Base-by-base conservation (phyloP, 2,329 filamentous ascomycete species). In the Exophiala sp. region DNA sequence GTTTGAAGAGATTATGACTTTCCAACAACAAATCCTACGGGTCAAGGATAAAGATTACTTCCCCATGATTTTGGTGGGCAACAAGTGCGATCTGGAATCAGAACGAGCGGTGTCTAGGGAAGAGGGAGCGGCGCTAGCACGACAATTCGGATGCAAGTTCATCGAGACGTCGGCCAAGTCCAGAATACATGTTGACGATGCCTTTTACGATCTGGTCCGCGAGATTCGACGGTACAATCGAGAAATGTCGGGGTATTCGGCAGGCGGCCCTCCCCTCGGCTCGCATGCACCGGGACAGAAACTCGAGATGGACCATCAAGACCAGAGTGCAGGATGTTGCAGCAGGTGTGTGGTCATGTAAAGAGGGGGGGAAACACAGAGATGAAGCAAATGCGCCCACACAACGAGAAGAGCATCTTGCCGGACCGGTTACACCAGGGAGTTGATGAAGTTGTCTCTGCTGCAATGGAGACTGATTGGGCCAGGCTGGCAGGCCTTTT, bases 41-140 rank as follows among this genome's bases (percentile, higher is more conserved):
- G 93, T 98, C 64, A 98, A 98, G 80, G 93, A 97, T 76, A 97
- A 95, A 81, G 93, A 98, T 73, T 95, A 96, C 71, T 98, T 98
- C 77, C 93, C 93, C 62, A 97, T 98, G 77, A 95, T 97, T 51
- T 87, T 98, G 39, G 93, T 97, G 35, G 93, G 89, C 63, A 98
- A 98, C 81, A 98, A 98, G 79, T 96, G 91, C 74, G 93, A 98
- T 88, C 75, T 98, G 69, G 91, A 96, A 66, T 77, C 78, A 62
- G 91, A 98, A 73, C 82, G 93, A 66, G 86, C 91, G 64, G 93
- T 98, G 53, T 86, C 88, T 58, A 84, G 85, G 74, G 84, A 94
- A 81, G 91, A 97, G 83, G 91, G 91, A 64, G 85, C 93, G 72
- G 80, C 83, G 53, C 76, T 97, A 60, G 91, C 90, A 58, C 81